Evolutionary conservation across 2,329 filamentous ascomycete species (phyloP), one percentile per base, ranked within the genome.

Genomic region (Venturia aucupariae): DNA sequence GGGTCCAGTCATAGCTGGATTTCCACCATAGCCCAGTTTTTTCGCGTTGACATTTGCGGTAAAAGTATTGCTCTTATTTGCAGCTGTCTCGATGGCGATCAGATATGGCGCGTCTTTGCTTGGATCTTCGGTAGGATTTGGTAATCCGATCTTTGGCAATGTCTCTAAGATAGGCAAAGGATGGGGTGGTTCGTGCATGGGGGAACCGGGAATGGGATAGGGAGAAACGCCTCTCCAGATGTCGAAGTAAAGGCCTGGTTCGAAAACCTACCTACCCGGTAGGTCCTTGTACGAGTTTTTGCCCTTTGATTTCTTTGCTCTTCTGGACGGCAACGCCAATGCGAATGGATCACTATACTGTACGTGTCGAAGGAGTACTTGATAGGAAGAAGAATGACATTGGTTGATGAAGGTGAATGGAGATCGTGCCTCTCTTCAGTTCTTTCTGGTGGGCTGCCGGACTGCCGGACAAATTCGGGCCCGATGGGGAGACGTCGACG

Each of bases 221-320:
- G 67, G 67, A 8, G 67, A 69, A 61, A 73, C 71, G 38, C 67
- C 67, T 30, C 64, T 67, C 66, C 72, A 76, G 42, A 76, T 67
- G 65, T 74, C 73, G 68, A 76, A 75, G 61, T 71, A 60, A 67
- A 81, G 78, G 32, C 81, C 80, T 8, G 76, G 67, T 38, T 80
- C 78, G 22, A 73, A 79, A 2, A 70, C 66, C 46, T 72, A 70
- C 19, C 78, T 78, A 4, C 7, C 27, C 30, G 71, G 61, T 51
- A 70, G 72, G 1, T 48, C 65, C n/a, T n/a, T 27, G 74, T 73
- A 22, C 80, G 80, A 27, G 72, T 72, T 27, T 80, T n/a, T n/a
- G n/a, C n/a, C n/a, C n/a, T n/a, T n/a, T n/a, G n/a, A n/a, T n/a
- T n/a, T n/a, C n/a, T n/a, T n/a, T n/a, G n/a, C n/a, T n/a, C n/a